Base-by-base conservation (phyloP, 2,329 filamentous ascomycete genomes). In the Aspergillus intermedius region DNA sequence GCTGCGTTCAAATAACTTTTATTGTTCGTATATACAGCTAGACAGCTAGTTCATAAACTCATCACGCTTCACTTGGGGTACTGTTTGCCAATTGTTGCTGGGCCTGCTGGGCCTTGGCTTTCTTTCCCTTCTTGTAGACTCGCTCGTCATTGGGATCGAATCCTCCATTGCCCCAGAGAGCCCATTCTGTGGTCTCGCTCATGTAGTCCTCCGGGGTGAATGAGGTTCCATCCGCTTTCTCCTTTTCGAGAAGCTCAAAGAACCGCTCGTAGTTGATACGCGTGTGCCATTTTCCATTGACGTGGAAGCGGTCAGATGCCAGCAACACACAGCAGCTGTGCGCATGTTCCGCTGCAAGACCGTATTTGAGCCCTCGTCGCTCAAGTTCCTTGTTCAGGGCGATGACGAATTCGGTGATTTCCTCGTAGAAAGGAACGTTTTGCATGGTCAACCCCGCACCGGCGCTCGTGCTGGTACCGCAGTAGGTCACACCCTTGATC, bases 401-500 rank as follows among this genome's bases (percentile, higher is more conserved):
- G 35, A 80, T 77, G 8, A 94, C 90, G 62, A 96, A 97, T 2
- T 84, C 82, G 32, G 81, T 81, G 2, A 96, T 87, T 70, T 96
- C 91, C 66, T 87, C 85, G 72, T 96, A 97, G 64, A 95, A 97
- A 0, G 91, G 91, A 8, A 97, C 93, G 63, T 97, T 97, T 61
- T 88, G 82, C 91, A 97, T 97, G n/a, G 84, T 93, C 42, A 97
- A 76, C 0, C 91, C 91, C 0, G 89, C 91, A 46, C 84, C 86
- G 3, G 87, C 84, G 7, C 87, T 87, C 1, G 89, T 89, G 6
- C 85, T 85, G 0, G 91, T 97, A 37, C 93, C 93, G 69, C 93
- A 97, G 73, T 93, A 97, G 0, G 91, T 97, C 34, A 97, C 91
- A 47, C 91, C 91, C 74, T 97, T 97, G 68, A 97, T 80, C 74